Evolutionary conservation across 164 flowering plant species (phyloP).

Genomic region (Dillenia turbinata): DNA sequence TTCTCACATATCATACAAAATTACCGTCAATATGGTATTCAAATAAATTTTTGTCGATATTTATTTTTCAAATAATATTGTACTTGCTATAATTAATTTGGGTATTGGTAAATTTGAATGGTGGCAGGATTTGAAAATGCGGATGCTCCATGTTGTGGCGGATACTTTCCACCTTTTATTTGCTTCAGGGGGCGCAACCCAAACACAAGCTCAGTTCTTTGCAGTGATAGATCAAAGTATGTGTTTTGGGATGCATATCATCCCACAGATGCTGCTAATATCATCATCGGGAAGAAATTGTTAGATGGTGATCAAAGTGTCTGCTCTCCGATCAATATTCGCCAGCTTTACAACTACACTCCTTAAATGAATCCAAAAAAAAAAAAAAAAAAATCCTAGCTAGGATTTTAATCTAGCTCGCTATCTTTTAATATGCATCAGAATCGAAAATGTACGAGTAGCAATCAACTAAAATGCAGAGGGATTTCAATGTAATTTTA

Average conservation of each 20-base stretch:
- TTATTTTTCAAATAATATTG: background rate
- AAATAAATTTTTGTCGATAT: background rate
- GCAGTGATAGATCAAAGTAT: slow-evolving; percentile 53
- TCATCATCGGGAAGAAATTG: slow-evolving; percentile 31
- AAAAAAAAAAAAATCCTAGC: too few species aligned
- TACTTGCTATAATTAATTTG: too few species aligned
- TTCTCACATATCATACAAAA: slow-evolving; percentile 31
- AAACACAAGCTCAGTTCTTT: slow-evolving; percentile 28
- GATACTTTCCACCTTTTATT: slow-evolving; percentile 46
- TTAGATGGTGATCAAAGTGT: slow-evolving; percentile 36
- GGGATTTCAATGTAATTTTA: too few species aligned
- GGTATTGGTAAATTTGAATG: background rate
- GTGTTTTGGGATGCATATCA: slow-evolving; percentile 75
- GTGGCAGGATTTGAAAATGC: slow-evolving; percentile 47
- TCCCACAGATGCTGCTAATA: slow-evolving; percentile 60
- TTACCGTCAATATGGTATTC: slow-evolving; percentile 42
- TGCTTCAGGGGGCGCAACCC: slow-evolving; percentile 29
- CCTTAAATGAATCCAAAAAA: background rate
- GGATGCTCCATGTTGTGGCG: slow-evolving; percentile 57
- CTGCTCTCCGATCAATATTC: slow-evolving; percentile 39
- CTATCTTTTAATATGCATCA: too few species aligned
- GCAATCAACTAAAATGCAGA: too few species aligned
- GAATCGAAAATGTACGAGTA: too few species aligned
- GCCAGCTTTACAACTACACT: slow-evolving; percentile 30
- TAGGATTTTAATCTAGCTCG: too few species aligned